Percentiles rank a stretch among this genome's conserved stretches.
These are phyloP conservation scores for Hyaloperonospora arabidopsidis DNA, from an alignment of 352 stramenopile species.

Conservation along the genomic window DNA sequence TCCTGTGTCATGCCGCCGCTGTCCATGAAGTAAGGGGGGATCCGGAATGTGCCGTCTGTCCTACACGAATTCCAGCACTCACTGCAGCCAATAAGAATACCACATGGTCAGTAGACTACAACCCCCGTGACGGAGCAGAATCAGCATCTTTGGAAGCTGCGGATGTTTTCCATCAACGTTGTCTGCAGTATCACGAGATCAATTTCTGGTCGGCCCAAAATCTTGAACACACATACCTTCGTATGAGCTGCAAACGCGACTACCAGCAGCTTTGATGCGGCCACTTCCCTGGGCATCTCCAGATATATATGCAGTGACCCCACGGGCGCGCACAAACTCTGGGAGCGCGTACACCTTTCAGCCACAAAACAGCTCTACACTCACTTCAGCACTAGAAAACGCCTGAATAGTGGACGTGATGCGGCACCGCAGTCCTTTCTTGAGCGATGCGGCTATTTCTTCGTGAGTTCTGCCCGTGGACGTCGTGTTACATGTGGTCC, in stretches of 20 bases:
- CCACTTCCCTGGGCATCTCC: slow-evolving; percentile 80
- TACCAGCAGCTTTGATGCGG: slow-evolving; percentile 42
- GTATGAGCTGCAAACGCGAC: slow-evolving; percentile 53
- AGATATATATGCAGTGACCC: slow-evolving; percentile 74
- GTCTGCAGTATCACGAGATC: slow-evolving; percentile 77
- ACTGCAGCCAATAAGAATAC: no score
- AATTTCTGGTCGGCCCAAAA: slow-evolving; percentile 46
- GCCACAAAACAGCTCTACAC: slow-evolving; percentile 46
- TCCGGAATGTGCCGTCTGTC: slow-evolving; percentile 87
- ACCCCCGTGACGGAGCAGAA: not conserved
- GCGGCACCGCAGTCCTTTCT: slow-evolving; percentile 53
- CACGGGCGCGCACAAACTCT: slow-evolving; percentile 35
- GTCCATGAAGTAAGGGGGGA: slow-evolving; percentile 31
- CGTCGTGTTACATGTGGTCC: not conserved
- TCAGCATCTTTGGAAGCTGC: slow-evolving; percentile 65
- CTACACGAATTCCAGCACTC: no score
- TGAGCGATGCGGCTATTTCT: slow-evolving; percentile 29
- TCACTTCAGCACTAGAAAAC: slow-evolving; percentile 37
- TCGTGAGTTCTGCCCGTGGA: slow-evolving; percentile 2
- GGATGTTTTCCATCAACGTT: slow-evolving; percentile 56
- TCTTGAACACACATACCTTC: slow-evolving; percentile 85
- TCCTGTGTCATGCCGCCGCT: slow-evolving; percentile 26
- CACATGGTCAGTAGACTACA: slow-evolving; percentile 5
- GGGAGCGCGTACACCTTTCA: slow-evolving; percentile 39
- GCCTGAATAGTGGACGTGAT: slow-evolving; percentile 42